Percentiles rank a stretch among this genome's conserved stretches.
Evolutionary conservation across 1,139 yeast genomes (phyloP).

Genomic region (Taphrina wiesneri): DNA sequence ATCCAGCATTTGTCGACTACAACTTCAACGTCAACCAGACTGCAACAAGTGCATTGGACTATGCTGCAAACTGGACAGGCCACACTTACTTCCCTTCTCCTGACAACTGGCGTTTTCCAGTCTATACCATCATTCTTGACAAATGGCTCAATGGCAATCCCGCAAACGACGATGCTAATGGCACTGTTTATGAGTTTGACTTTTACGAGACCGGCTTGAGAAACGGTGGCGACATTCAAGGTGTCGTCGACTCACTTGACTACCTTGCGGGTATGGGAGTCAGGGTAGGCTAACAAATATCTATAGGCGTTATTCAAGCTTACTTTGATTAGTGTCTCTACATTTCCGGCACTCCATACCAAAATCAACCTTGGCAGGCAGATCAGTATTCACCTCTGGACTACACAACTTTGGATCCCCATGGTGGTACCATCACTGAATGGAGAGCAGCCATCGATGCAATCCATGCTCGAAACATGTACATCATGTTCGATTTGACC

Average conservation of each 20-base stretch:
- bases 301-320: not conserved
- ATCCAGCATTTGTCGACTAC: conserved; percentile 14
- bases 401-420: conserved; percentile 35
- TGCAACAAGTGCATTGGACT: conserved; percentile 33
- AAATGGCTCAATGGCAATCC: conserved; percentile 37
- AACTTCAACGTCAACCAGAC: conserved; percentile 33
- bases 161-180: conserved; percentile 33
- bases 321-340: conserved; percentile 26
- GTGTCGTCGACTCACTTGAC: conserved; percentile 34
- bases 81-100: conserved; percentile 35
- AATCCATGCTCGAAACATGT: conserved; percentile 35
- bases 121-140: conserved; percentile 36
- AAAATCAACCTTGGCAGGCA: conserved; percentile 36
- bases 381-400: conserved; percentile 37
- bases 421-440: conserved; percentile 34
- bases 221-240: conserved; percentile 36
- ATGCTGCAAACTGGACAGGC: conserved; percentile 29
- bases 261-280: conserved; percentile 40
- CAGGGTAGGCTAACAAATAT: conserved; percentile 3
- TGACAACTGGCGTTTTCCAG: conserved; percentile 34
- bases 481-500: conserved; percentile 35
- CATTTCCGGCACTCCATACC: conserved; percentile 37
- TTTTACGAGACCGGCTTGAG: conserved; percentile 34
- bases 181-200: conserved; percentile 36
- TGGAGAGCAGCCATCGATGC: conserved; percentile 35